Evolutionary conservation across 768 basidiomycete species (phyloP), one percentile per base, ranked within the genome.

Genomic region (Panaeolus cyanescens): DNA sequence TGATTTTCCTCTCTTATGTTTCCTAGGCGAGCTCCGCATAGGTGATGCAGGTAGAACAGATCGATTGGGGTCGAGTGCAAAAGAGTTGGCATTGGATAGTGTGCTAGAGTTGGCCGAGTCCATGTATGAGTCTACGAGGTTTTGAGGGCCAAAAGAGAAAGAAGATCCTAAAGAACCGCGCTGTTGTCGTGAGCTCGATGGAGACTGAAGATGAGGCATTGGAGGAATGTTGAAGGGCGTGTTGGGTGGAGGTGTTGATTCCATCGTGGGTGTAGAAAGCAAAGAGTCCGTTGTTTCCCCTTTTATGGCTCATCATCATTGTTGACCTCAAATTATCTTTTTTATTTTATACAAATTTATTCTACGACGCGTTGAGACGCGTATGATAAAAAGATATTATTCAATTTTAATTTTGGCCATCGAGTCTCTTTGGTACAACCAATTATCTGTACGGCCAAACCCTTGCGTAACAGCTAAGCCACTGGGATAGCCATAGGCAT

Each of bases 61-160:
- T 37, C 91, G 83, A 68, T 90, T 93, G 17, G 92, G 92, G 72
- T 94, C 92, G 53, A 93, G 82, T 4, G 85, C 85, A 28, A 50
- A 50, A n/a, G 83, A 79, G 59, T 80, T 82, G 33, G 75, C 75
- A 66, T 83, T 80, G 15, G 88, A 87, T 34, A 84, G 71, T 2
- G 83, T 81, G 71, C 86, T 89, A 9, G 83, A 77, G 68, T 90
- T 88, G 1, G 83, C 83, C 1, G 39, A 42, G 60, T 86, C 89
- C 54, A 85, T 77, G 68, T 88, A 87, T 0, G 91, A 88, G 68
- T 89, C 85, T 28, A 92, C 82, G 28, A 93, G 81, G 10, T 85
- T 85, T 67, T 90, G 88, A 20, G 92, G 92, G 30, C 88, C 90
- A 67, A 93, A 91, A 0, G 93, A 93, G 75, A 94, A 93, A 2